Evolutionary conservation across 352 stramenopile species (phyloP), one percentile per base, ranked within the genome.

Genomic region (Globisporangium emineosum): DNA sequence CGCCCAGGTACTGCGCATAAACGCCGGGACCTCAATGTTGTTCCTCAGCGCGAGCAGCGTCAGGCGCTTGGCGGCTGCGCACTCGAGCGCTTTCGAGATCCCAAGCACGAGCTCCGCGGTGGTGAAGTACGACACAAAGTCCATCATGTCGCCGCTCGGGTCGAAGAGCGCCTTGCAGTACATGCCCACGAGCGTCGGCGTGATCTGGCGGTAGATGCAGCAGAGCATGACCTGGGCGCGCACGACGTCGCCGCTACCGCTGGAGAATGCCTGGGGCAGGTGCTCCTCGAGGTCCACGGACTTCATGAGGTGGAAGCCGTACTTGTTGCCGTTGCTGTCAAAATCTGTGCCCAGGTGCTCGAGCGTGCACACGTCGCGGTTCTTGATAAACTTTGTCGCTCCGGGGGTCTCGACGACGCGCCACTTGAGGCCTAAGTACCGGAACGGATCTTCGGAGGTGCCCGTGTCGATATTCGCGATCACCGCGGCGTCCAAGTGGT

Each of bases 361-460:
- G 17, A 89, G 76, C 2, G 67, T 73, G 37, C 70, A 75, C 47
- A 78, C 45, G 51, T 88, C 80, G 1, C 80, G 80, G n/a, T 76
- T 68, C 27, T 72, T 71, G 52, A 82, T 74, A 30, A 87, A 59
- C 3, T 30, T 30, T 0, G 72, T 70, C 0, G 72, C 70, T 0
- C 65, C 67, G 0, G 79, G 65, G 0, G 69, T 71, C 49, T 74
- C 49, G 0, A 62, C 61, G 7, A 77, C 35, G 15, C 67, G 64
- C 80, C 78, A 89, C 40, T 88, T 86, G 54, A 89, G 57, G 0
- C 78, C 55, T 1, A 88, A 57, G 56, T 81, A 83, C 10, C 69
- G 70, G 30, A 79, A 84, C 13, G 78, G 78, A 13, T 88, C 80
- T 0, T 53, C 45, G 27, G 70, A n/a, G 0, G 71, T 80, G 3